These are phyloP conservation scores for Teratosphaeria destructans DNA, from an alignment of 2,329 filamentous ascomycete species.

Conservation along the genomic window DNA sequence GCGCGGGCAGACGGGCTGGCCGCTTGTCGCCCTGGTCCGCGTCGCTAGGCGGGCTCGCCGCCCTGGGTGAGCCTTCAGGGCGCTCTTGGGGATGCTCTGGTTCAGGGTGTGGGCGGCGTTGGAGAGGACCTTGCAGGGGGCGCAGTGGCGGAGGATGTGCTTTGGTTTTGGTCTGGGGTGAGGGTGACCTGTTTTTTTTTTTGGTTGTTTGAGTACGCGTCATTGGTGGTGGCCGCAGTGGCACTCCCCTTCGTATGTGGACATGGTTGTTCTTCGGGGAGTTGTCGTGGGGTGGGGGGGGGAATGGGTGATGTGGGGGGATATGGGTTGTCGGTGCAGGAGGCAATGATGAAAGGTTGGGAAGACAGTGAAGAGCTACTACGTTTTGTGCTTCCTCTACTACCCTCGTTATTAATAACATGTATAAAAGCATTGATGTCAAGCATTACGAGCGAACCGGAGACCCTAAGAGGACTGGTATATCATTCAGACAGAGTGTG, in stretches of 20 bases:
- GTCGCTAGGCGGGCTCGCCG: slow-evolving; percentile 36
- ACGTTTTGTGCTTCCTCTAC: background rate
- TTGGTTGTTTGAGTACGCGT: slow-evolving; percentile 17
- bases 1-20: slow-evolving; percentile 44
- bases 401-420: background rate
- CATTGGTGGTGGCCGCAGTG: slow-evolving; percentile 46
- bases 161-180: background rate
- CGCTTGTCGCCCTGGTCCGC: slow-evolving; percentile 44
- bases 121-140: slow-evolving; percentile 45
- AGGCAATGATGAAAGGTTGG: background rate
- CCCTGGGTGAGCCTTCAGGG: slow-evolving; percentile 45
- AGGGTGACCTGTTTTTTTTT: slow-evolving; percentile 7
- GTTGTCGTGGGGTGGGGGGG: background rate
- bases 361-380: background rate
- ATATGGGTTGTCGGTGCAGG: background rate
- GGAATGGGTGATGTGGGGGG: background rate
- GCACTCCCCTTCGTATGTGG: slow-evolving; percentile 34
- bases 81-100: slow-evolving; percentile 41
- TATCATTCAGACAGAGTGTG: no score
- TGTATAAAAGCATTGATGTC: background rate
- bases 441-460: background rate
- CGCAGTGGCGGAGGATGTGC: slow-evolving; percentile 39
- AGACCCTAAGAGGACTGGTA: background rate
- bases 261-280: background rate
- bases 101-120: slow-evolving; percentile 45